Evolutionary conservation across 345 rosid species (phyloP), one percentile per base, ranked within the genome.

Genomic region (Salix suchowensis): DNA sequence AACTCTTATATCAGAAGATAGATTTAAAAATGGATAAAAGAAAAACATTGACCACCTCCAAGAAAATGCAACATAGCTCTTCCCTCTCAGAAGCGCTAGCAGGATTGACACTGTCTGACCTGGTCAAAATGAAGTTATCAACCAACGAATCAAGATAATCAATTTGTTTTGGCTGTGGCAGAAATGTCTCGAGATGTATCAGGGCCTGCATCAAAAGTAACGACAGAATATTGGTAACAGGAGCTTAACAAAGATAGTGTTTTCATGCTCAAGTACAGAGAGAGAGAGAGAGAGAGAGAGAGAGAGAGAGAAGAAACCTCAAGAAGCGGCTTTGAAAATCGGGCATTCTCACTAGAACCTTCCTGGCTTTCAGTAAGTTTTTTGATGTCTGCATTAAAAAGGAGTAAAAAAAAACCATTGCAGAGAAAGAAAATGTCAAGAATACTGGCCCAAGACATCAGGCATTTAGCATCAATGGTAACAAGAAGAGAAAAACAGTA

Each of bases 51-150:
- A 61, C 80, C 83, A 96, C 99, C 97, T 96, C 98, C 80, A 94
- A 79, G 87, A 86, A 92, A 76, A 92, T 89, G 80, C 89, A 82
- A 23, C 97, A 92, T n/a, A 92, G 76, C 76, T 96, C 97, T 84
- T 96, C 99, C 80, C 90, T 90, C 78, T 96, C 99, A 26, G 87
- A 78, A 40, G 84, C 72, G 85, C 82, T 88, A 54, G 91, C 87
- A 78, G 74, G 48, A 79, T 60, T 81, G 67, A 77, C 71, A 81
- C 71, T 81, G 70, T 96, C 96, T 19, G 88, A 74, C 82, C 74
- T 89, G 44, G 93, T 87, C 19, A 67, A 54, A 65, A 96, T 80
- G 78, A 94, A 87, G 82, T 88, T 96, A 21, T 90, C 93, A 21
- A 96, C 91, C 80, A 88, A 81, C 15, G 91, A 82, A 65, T 88